Base-by-base conservation (phyloP, 2,329 filamentous ascomycete species). In the Emergomyces orientalis region DNA sequence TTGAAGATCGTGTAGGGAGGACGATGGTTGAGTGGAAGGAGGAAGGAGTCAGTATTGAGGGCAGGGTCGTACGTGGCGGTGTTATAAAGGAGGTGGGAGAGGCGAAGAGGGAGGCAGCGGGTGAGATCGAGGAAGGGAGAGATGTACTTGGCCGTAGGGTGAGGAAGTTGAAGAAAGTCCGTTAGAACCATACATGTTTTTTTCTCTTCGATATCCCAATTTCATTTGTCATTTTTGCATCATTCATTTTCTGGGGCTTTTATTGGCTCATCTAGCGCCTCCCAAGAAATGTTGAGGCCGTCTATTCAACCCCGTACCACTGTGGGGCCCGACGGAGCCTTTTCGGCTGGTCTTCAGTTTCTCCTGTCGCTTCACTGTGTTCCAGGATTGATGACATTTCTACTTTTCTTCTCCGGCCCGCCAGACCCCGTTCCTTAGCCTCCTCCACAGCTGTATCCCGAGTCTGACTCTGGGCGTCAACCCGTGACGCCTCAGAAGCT, bases 1-100 rank as follows among this genome's bases (percentile, higher is more conserved):
- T 97, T 69, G 94, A 99, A 78, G 81, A 82, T 63, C 83, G 94
- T 25, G 90, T 96, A 78, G 85, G 71, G 77, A 81, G 84, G 65
- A 81, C 90, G 75, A 90, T 99, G 89, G 86, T 85, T 55, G 86
- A 87, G 64, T 99, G 91, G 88, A 77, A 83, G 60, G 93, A 97
- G 75, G 91, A 96, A 70, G 90, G 90, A 0, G 94, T 99, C 62
- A 97, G 91, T 76, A 78, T 99, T n/a, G 93, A 97, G 80, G 89
- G 88, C 1, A 82, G 94, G 63, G 91, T 99, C 30, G 81, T 96
- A 57, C 83, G 89, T 62, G 92, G 96, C 66, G 86, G 88, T 11
- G 68, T 76, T 43, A 78, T 99, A 72, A 97, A 96, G 81, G 75
- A 90, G 55, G 94, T 99, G 6, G 88, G 89, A n/a, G 90, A 95